These are phyloP conservation scores for Solanum hybrid DNA, from an alignment of 305 asterid species.

Conservation along the genomic window DNA sequence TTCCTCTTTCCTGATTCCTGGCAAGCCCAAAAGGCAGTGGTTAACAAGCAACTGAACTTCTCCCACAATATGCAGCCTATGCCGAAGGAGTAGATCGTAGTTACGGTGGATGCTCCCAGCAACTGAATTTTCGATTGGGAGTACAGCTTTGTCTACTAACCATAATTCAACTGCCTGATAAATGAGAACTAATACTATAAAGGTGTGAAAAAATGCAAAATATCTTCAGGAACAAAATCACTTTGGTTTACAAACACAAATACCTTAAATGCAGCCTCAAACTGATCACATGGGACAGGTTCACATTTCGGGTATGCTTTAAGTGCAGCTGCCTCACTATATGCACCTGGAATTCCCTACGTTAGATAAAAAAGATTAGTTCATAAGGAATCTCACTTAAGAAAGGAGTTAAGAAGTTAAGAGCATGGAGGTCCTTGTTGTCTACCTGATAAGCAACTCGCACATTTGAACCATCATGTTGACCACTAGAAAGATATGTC, in stretches of 20 bases:
- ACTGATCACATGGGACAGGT: slow-evolving; percentile 76
- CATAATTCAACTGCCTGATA: slow-evolving; percentile 82
- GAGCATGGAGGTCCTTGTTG: neutral
- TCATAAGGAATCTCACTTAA: neutral
- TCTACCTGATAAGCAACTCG: slow-evolving; percentile 84
- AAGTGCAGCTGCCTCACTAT: slow-evolving; percentile 74
- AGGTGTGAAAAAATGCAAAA: slow-evolving; percentile 9
- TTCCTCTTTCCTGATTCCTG: slow-evolving; percentile 72
- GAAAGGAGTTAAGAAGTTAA: neutral
- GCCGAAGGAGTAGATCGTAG: slow-evolving; percentile 70
- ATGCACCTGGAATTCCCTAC: slow-evolving; percentile 79
- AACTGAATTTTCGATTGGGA: slow-evolving; percentile 79
- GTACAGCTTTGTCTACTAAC: slow-evolving; percentile 86
- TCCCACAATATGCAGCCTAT: slow-evolving; percentile 80
- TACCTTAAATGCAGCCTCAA: slow-evolving; percentile 75
- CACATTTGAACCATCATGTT: slow-evolving; percentile 39
- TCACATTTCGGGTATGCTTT: slow-evolving; percentile 74
- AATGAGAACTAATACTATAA: slow-evolving; percentile 3
- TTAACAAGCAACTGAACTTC: slow-evolving; percentile 64
- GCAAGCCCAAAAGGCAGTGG: slow-evolving; percentile 78
- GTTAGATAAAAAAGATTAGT: slow-evolving; percentile 9
- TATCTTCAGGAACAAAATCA: neutral
- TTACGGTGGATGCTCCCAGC: slow-evolving; percentile 89
- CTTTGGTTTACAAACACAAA: neutral
- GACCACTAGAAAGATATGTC: slow-evolving; percentile 19